These are phyloP conservation scores for Hypoxylon intermedium DNA, from an alignment of 495 filamentous ascomycete species.

Conservation along the genomic window DNA sequence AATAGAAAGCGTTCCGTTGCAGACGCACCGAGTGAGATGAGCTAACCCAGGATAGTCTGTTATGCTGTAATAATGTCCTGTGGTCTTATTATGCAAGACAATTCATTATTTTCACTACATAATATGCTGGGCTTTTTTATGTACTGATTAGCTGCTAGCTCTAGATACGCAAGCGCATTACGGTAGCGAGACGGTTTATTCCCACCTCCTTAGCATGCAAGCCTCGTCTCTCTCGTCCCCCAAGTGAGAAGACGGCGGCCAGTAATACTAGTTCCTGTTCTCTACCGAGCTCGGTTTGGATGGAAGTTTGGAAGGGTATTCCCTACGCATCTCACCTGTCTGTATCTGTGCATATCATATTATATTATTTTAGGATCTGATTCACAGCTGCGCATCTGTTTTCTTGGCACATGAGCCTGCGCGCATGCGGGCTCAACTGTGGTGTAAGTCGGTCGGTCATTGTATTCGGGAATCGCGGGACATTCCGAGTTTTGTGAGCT, in stretches of 20 bases:
- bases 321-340: slow-evolving; percentile 33
- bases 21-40: slow-evolving; percentile 38
- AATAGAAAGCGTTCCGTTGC: slow-evolving; percentile 39
- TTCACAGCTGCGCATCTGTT: slow-evolving; percentile 37
- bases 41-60: not conserved
- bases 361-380: slow-evolving; percentile 43
- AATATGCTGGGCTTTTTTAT: slow-evolving; percentile 7
- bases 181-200: slow-evolving; percentile 30
- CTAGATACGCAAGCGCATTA: slow-evolving; percentile 18
- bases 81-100: slow-evolving; percentile 28
- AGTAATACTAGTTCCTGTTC: slow-evolving; percentile 2
- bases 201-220: not conserved
- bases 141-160: not conserved
- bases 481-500: slow-evolving; percentile 24
- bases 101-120: slow-evolving; percentile 32
- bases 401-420: slow-evolving; percentile 40
- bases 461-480: slow-evolving; percentile 39
- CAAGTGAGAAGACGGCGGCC: not conserved
- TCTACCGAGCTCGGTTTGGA: slow-evolving; percentile 28
- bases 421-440: slow-evolving; percentile 38
- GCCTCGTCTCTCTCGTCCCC: not conserved
- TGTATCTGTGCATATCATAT: too few relatives aligned
- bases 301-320: slow-evolving; percentile 30
- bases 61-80: slow-evolving; percentile 5
- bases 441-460: slow-evolving; percentile 42